A percentile compares a stretch with the other conserved stretches of the same genome.
Evolutionary conservation across 2,329 filamentous ascomycete species (phyloP).

Genomic region (Monosporascus ibericus): DNA sequence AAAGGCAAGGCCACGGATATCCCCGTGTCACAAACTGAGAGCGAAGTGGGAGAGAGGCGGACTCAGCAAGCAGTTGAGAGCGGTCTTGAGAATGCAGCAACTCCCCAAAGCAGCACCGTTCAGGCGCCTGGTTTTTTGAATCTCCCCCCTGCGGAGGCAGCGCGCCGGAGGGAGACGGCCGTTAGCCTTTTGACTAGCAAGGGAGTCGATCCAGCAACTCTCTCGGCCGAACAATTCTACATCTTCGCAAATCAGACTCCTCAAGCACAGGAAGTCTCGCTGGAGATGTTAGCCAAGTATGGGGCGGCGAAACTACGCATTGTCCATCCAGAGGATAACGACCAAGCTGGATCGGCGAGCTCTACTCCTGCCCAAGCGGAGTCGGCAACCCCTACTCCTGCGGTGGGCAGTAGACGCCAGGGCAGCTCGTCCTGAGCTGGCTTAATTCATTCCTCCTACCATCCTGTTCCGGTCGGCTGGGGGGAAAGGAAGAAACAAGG

Average conservation of each 20-base stretch:
- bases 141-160: constrained; percentile 40
- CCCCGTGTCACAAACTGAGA: not conserved
- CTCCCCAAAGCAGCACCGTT: constrained; percentile 6
- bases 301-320: constrained; percentile 52
- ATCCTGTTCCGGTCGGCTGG: no score
- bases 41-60: not conserved
- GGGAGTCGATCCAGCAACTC: constrained; percentile 45
- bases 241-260: constrained; percentile 57
- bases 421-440: not conserved
- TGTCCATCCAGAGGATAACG: constrained; percentile 43
- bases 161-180: constrained; percentile 43
- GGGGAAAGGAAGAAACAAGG: no score
- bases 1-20: not conserved
- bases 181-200: constrained; percentile 37
- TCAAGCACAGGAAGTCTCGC: constrained; percentile 46
- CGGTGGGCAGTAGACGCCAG: not conserved
- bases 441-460: no score
- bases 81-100: constrained; percentile 8
- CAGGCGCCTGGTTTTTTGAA: constrained; percentile 29
- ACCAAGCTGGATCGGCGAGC: constrained; percentile 18
- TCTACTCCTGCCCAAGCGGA: constrained; percentile 17
- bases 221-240: constrained; percentile 50
- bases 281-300: constrained; percentile 51
- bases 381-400: constrained; percentile 8
- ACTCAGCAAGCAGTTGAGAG: constrained; percentile 3